Evolutionary conservation across 2,329 filamentous ascomycete genomes (phyloP).

Genomic region (Xylariomycetidae sp.): DNA sequence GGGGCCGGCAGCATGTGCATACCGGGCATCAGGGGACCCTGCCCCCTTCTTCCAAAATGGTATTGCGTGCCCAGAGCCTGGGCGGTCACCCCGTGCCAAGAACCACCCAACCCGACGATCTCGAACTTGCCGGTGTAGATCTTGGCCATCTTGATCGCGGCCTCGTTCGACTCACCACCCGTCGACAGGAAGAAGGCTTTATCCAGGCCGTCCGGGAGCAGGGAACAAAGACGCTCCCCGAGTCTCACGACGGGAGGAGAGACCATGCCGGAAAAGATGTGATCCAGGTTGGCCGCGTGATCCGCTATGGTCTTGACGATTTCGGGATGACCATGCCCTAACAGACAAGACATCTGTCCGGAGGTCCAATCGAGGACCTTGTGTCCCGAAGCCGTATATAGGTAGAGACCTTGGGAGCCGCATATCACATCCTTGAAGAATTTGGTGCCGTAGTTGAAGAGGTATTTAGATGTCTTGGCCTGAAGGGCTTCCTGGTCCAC

Average conservation of each 20-base stretch:
- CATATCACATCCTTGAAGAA: slow-evolving; percentile 34
- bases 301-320: slow-evolving; percentile 48
- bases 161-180: slow-evolving; percentile 54
- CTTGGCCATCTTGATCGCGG: slow-evolving; percentile 62
- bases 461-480: slow-evolving; percentile 8
- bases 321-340: slow-evolving; percentile 55
- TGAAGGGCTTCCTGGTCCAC: slow-evolving; percentile 8
- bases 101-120: slow-evolving; percentile 54
- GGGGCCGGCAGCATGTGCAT: slow-evolving; percentile 54
- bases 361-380: slow-evolving; percentile 56
- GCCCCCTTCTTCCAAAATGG: slow-evolving; percentile 47
- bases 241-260: slow-evolving; percentile 53
- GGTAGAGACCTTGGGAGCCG: slow-evolving; percentile 36
- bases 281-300: slow-evolving; percentile 49
- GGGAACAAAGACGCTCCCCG: slow-evolving; percentile 42
- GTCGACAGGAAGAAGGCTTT: slow-evolving; percentile 56
- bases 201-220: slow-evolving; percentile 46
- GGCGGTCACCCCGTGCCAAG: slow-evolving; percentile 59
- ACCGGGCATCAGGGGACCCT: slow-evolving; percentile 48
- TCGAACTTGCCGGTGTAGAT: slow-evolving; percentile 61
- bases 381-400: slow-evolving; percentile 41
- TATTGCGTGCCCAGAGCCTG: slow-evolving; percentile 51
- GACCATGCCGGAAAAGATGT: slow-evolving; percentile 56
- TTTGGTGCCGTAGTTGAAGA: slow-evolving; percentile 22
- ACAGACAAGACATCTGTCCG: slow-evolving; percentile 55